A percentile compares a stretch with the other conserved stretches of the same genome.
Conservation (phyloP, 2,329 filamentous ascomycete genomes). For the Fusarium pseudonygamai region DNA sequence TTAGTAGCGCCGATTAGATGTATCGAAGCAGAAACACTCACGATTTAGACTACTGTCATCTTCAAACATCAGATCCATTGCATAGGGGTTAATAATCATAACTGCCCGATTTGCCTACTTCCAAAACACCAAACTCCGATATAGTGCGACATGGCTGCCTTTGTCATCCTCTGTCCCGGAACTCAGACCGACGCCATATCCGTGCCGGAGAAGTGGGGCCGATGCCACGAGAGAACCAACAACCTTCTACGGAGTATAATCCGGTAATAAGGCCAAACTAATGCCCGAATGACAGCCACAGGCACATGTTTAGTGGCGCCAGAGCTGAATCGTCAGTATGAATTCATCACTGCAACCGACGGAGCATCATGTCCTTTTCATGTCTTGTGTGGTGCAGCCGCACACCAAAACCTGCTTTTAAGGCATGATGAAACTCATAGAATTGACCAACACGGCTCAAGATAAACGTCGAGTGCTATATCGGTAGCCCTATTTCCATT, state of each 20-base stretch:
- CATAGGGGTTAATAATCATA: neutral
- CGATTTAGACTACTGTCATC: neutral
- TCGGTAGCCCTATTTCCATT: neutral
- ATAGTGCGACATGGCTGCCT: neutral
- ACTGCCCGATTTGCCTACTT: neutral
- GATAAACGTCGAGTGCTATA: neutral
- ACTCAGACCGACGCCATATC: neutral
- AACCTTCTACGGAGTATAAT: neutral
- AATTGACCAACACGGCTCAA: neutral
- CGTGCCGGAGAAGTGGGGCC: constrained; percentile 29
- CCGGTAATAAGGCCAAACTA: constrained; percentile 10
- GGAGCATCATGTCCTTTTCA: neutral
- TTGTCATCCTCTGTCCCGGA: neutral
- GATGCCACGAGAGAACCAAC: neutral
- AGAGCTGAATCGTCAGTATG: constrained; percentile 5
- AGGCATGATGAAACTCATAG: constrained; percentile 1
- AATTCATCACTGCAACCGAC: constrained; percentile 1
- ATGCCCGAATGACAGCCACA: constrained; percentile 1
- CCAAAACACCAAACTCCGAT: neutral
- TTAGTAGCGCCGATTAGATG: neutral
- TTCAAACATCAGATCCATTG: neutral
- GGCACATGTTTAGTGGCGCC: neutral
- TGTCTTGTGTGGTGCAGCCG: neutral
- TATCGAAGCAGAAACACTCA: neutral
- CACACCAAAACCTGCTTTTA: constrained; percentile 23